Percentiles rank a stretch among this genome's conserved stretches.
These are phyloP conservation scores for Aspergillus floridensis DNA, from an alignment of 2,329 filamentous ascomycete species.

Conservation along the genomic window DNA sequence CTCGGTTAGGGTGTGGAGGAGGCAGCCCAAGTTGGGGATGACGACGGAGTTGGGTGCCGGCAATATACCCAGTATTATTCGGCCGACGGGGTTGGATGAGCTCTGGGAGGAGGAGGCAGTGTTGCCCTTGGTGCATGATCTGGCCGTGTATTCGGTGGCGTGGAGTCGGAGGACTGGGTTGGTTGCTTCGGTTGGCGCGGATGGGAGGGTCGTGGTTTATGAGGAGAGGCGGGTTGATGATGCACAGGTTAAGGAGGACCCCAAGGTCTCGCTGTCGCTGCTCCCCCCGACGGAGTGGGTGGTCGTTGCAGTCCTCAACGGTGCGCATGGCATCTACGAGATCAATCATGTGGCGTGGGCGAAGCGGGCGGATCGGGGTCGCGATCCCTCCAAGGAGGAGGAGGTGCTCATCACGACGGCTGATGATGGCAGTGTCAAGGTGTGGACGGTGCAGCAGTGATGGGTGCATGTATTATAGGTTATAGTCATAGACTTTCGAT, in stretches of 20 bases:
- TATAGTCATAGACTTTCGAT: not conserved
- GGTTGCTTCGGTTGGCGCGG: conserved; percentile 84
- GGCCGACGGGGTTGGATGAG: conserved; percentile 68
- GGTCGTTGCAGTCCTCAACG: conserved; percentile 65
- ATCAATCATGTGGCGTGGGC: conserved; percentile 93
- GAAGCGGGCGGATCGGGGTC: conserved; percentile 63
- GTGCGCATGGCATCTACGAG: conserved; percentile 88
- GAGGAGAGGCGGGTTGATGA: conserved; percentile 54
- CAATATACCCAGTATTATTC: conserved; percentile 84
- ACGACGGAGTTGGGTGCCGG: not conserved
- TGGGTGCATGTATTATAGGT: not conserved
- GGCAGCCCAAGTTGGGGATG: conserved; percentile 49
- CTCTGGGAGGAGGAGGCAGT: conserved; percentile 75
- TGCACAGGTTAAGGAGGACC: conserved; percentile 22
- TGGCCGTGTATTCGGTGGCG: conserved; percentile 77
- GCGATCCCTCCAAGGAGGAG: conserved; percentile 57
- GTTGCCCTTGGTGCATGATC: conserved; percentile 72
- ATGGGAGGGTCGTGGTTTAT: conserved; percentile 79
- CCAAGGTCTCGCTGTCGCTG: conserved; percentile 16
- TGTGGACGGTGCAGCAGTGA: conserved; percentile 63
- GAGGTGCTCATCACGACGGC: conserved; percentile 89
- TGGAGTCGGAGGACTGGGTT: conserved; percentile 79
- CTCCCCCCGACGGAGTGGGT: conserved; percentile 61
- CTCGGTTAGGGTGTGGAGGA: conserved; percentile 75
- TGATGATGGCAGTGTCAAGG: conserved; percentile 82